Base-by-base conservation (phyloP, 352 stramenopile genomes). In the Pythium chondricola region DNA sequence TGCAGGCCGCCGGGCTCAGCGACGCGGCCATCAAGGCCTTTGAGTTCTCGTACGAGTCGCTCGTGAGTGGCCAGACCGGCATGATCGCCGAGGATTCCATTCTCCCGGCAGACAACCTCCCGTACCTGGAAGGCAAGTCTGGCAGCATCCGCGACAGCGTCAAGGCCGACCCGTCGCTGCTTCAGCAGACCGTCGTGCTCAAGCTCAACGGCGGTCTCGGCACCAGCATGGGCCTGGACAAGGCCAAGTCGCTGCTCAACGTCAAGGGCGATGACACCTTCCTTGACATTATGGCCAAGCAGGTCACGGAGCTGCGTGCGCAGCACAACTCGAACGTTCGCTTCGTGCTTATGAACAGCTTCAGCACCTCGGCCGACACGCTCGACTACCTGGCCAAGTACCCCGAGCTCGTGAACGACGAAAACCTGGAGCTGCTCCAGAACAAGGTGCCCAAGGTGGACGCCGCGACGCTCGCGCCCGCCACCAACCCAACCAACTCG, bases 391-490 rank as follows among this genome's bases (percentile, higher is more conserved):
- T 93, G 43, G 61, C 84, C 42, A 93, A 93, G 76, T 93, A 93
- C 66, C 80, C 83, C 3, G 83, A 93, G 63, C 69, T 98, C 31
- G 77, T 93, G 17, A 85, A 88, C 32, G 95, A 98, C 61, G 82
- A 96, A 33, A 93, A 95, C 52, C 74, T 99, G 17, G 95, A 99
- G 81, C 92, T 99, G 58, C 61, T 99, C 43, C 95, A 99, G 75
- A 98, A 98, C 74, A 99, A 99, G 79, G 95, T 98, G 36, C 94
- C 94, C 27, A 98, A 98, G 71, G 69, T 98, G 20, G 76, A 97
- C 74, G 89, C 87, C 14, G 74, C 62, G 36, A 97, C 86, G 18
- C 70, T 93, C 39, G 61, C 63, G 52, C 83, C 83, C 13, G 83
- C 83, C 31, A 73, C 63, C 25, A 78, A 71, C 52, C 40, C 52